A percentile compares a stretch with the other conserved stretches of the same genome.
phyloP scores from a whole-genome alignment of 805 yeast species.

The Wickerhamomyces hampshirensis region DNA sequence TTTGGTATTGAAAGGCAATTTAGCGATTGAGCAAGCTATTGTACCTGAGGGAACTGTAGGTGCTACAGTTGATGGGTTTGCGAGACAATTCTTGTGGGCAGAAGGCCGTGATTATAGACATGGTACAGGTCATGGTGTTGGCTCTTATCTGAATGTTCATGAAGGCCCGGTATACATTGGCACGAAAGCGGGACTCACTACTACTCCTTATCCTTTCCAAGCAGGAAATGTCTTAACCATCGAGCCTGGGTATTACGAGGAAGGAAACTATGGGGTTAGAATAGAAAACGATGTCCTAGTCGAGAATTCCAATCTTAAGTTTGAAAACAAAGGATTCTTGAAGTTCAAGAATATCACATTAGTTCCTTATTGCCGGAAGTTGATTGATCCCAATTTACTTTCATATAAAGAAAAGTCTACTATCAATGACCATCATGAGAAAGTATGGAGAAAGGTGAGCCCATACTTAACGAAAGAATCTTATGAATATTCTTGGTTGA shows the following conservation, averaged over 20 bases:
- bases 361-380: slow-evolving; percentile 76
- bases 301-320: slow-evolving; percentile 36
- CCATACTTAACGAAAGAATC: slow-evolving; percentile 50
- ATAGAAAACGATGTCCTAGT: slow-evolving; percentile 80
- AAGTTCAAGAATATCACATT: slow-evolving; percentile 80
- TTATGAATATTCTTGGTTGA: slow-evolving; percentile 64
- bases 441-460: slow-evolving; percentile 48
- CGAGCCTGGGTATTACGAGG: slow-evolving; percentile 93
- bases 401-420: slow-evolving; percentile 56
- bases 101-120: slow-evolving; percentile 85
- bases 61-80: slow-evolving; percentile 69
- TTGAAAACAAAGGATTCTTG: slow-evolving; percentile 53
- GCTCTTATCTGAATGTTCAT: slow-evolving; percentile 85
- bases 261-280: slow-evolving; percentile 85
- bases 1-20: slow-evolving; percentile 84
- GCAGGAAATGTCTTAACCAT: slow-evolving; percentile 78
- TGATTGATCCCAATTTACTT: slow-evolving; percentile 60
- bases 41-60: slow-evolving; percentile 80
- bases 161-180: slow-evolving; percentile 91
- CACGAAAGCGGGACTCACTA: slow-evolving; percentile 38
- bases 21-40: slow-evolving; percentile 74
- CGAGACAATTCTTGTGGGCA: slow-evolving; percentile 78
- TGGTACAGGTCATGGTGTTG: slow-evolving; percentile 99
- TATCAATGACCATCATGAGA: slow-evolving; percentile 63
- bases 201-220: slow-evolving; percentile 41